These are phyloP conservation scores for Daldinia concentrica DNA, from an alignment of 495 filamentous ascomycete species.

Conservation along the genomic window DNA sequence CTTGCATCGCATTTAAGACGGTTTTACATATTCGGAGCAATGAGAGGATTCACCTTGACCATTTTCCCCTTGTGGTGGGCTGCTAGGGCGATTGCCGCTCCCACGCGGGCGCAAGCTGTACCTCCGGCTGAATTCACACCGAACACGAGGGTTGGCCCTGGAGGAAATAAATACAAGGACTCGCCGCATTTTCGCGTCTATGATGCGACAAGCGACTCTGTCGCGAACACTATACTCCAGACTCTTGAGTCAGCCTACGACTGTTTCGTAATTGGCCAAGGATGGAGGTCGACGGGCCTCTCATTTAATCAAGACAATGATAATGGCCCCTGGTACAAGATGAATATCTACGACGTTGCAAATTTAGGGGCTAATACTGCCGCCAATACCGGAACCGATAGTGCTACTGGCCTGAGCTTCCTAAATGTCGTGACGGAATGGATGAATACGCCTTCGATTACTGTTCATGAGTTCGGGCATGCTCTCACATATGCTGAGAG, in stretches of 20 bases:
- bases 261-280: slow-evolving; percentile 54
- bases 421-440: slow-evolving; percentile 55
- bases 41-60: slow-evolving; percentile 16
- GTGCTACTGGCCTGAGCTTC: slow-evolving; percentile 47
- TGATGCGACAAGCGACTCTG: slow-evolving; percentile 38
- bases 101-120: slow-evolving; percentile 18
- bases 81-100: slow-evolving; percentile 14
- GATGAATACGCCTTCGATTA: slow-evolving; percentile 50
- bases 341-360: slow-evolving; percentile 55
- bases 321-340: slow-evolving; percentile 54
- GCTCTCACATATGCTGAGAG: slow-evolving; percentile 53
- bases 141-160: slow-evolving; percentile 52
- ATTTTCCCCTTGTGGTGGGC: slow-evolving; percentile 26
- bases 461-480: slow-evolving; percentile 58
- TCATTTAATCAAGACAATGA: slow-evolving; percentile 50
- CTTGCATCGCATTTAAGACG: neutral
- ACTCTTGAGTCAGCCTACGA: slow-evolving; percentile 55
- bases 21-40: neutral
- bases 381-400: slow-evolving; percentile 52
- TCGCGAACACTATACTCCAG: slow-evolving; percentile 46
- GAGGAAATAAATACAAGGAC: slow-evolving; percentile 50
- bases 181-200: slow-evolving; percentile 59
- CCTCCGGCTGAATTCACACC: slow-evolving; percentile 52
- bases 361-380: slow-evolving; percentile 51
- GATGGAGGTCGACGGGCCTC: slow-evolving; percentile 55